Percentiles rank a stretch among this genome's conserved stretches.
phyloP scores from a whole-genome alignment of 345 rosid genomes.

The Heritiera fomes region DNA sequence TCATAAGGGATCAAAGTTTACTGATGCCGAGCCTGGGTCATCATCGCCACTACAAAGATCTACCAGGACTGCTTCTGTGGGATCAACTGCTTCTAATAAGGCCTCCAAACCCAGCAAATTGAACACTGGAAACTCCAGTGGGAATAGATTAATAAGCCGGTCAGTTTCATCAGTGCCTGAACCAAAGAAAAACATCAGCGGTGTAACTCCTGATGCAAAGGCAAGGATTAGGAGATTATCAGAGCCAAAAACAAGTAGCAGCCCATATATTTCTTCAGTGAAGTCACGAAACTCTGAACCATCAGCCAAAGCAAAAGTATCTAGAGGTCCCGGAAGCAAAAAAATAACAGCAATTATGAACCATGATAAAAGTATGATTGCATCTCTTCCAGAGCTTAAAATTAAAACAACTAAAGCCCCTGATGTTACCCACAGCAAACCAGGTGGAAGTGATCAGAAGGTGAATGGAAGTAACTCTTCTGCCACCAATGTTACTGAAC shows the following conservation, averaged over 20 bases:
- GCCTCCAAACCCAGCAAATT: constrained; percentile 53
- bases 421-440: constrained; percentile 35
- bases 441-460: constrained; percentile 38
- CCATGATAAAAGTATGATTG: constrained; percentile 72
- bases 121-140: constrained; percentile 52
- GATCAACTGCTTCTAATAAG: constrained; percentile 53
- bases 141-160: constrained; percentile 51
- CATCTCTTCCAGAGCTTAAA: constrained; percentile 81
- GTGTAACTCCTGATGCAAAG: constrained; percentile 53
- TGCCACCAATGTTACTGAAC: constrained; percentile 32
- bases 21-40: constrained; percentile 74
- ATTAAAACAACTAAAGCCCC: constrained; percentile 47
- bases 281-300: constrained; percentile 47
- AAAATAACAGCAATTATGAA: constrained; percentile 80
- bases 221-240: constrained; percentile 79
- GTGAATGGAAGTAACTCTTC: constrained; percentile 37
- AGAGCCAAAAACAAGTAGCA: constrained; percentile 60
- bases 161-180: constrained; percentile 68
- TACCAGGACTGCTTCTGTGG: constrained; percentile 47
- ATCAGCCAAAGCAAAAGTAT: constrained; percentile 43
- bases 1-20: constrained; percentile 74
- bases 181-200: constrained; percentile 50
- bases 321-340: constrained; percentile 59
- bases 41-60: constrained; percentile 68
- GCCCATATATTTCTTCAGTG: constrained; percentile 44